These are phyloP conservation scores for Annulohypoxylon moriforme DNA, from an alignment of 495 filamentous ascomycete genomes.

Conservation along the genomic window DNA sequence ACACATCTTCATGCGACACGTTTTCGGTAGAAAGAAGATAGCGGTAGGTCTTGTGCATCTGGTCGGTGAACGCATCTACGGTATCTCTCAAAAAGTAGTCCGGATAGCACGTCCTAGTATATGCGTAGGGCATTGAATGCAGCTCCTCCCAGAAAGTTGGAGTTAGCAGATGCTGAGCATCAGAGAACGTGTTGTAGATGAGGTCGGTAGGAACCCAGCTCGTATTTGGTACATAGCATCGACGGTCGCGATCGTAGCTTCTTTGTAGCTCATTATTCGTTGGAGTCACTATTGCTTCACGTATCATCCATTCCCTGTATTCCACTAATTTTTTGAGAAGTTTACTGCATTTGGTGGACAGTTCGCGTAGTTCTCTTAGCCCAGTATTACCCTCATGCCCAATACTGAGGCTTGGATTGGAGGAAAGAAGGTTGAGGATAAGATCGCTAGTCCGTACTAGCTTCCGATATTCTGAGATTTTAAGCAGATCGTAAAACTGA, in stretches of 20 bases:
- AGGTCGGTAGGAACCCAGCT: constrained; percentile 3
- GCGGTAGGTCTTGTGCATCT: not conserved
- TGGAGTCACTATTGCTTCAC: constrained; percentile 13
- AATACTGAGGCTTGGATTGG: not conserved
- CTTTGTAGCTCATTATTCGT: not conserved
- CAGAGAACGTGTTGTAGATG: constrained; percentile 40
- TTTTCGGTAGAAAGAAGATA: not conserved
- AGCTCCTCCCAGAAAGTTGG: constrained; percentile 51
- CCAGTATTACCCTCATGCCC: not conserved
- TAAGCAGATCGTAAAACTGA: constrained; percentile 19
- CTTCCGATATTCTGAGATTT: constrained; percentile 31
- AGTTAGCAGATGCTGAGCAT: constrained; percentile 45
- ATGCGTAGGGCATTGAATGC: not conserved
- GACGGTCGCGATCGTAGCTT: constrained; percentile 30
- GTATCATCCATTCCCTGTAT: constrained; percentile 30
- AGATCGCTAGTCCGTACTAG: constrained; percentile 16
- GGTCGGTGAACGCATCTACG: constrained; percentile 3
- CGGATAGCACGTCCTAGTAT: not conserved
- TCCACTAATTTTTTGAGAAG: constrained; percentile 30
- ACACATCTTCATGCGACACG: not conserved
- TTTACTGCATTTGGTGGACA: constrained; percentile 63
- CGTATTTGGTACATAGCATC: constrained; percentile 46
- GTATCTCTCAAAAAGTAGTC: not conserved
- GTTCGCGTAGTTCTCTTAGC: not conserved
- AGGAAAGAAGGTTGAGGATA: not conserved